Conservation (phyloP, 345 rosid species). For the Gynandropsis gynandra region DNA sequence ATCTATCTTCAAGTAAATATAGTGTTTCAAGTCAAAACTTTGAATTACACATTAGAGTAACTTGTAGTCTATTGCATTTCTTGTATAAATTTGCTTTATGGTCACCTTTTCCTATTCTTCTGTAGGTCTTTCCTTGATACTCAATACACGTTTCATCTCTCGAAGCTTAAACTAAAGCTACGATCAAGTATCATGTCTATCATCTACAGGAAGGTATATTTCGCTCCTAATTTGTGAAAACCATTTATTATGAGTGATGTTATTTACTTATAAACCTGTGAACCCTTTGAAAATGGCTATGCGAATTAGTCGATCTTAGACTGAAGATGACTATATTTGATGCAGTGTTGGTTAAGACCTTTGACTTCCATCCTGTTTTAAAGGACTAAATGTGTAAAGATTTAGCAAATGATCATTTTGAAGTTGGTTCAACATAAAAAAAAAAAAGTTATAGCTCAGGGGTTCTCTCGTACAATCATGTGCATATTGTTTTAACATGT, state of each 20-base stretch:
- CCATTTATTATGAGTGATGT: conserved; percentile 1
- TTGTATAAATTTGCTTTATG: not conserved
- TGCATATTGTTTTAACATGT: not conserved
- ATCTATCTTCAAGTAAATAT: conserved; percentile 62
- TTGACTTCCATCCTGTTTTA: too few relatives aligned
- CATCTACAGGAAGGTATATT: conserved; percentile 65
- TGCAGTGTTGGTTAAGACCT: too few relatives aligned
- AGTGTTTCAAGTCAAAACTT: not conserved
- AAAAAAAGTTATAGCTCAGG: too few relatives aligned
- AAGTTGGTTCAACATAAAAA: too few relatives aligned
- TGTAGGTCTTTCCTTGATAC: conserved; percentile 88
- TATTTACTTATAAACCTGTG: not conserved
- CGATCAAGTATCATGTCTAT: conserved; percentile 81
- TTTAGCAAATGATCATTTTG: too few relatives aligned
- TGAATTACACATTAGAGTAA: not conserved
- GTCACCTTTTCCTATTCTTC: conserved; percentile 16
- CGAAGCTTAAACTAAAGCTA: conserved; percentile 74
- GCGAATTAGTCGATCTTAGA: too few relatives aligned
- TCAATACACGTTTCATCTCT: conserved; percentile 61
- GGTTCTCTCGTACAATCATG: too few relatives aligned
- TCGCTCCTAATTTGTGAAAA: conserved; percentile 7
- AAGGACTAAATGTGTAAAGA: too few relatives aligned
- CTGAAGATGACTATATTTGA: too few relatives aligned
- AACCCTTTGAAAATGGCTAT: not conserved
- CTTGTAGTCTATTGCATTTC: too few relatives aligned